Percentiles rank a stretch among this genome's conserved stretches.
phyloP scores from a whole-genome alignment of 306 rosid genomes.

The Fagus crenata region DNA sequence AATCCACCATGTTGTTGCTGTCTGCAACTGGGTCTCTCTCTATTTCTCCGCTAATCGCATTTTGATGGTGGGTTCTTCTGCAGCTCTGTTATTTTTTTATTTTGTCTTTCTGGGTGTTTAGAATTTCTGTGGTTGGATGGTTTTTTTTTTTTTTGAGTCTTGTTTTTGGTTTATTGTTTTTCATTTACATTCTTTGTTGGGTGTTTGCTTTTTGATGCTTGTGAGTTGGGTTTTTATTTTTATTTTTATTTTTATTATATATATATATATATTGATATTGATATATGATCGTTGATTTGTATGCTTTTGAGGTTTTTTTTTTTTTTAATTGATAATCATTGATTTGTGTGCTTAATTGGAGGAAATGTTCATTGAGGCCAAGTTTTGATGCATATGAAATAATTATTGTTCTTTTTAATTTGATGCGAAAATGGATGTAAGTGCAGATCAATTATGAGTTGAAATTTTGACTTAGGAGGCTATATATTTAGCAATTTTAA shows the following conservation, averaged over 20 bases:
- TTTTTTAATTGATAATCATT: conserved; percentile 2
- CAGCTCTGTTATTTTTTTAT: background rate
- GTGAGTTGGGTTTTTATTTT: background rate
- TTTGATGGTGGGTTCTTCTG: background rate
- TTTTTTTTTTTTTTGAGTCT: background rate
- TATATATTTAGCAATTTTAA: background rate
- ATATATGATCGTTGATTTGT: background rate
- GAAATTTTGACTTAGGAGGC: background rate
- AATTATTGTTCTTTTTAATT: background rate
- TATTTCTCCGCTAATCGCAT: background rate
- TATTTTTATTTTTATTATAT: no score
- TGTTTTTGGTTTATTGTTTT: background rate
- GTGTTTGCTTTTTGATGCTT: background rate
- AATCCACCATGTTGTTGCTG: background rate
- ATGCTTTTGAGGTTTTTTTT: background rate
- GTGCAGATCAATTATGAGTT: background rate
- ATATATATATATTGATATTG: background rate
- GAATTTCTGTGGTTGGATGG: no score
- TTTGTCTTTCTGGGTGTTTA: background rate
- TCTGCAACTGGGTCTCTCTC: conserved; percentile 4
- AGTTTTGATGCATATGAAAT: background rate
- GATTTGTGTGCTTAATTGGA: conserved; percentile 5
- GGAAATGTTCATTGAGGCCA: background rate
- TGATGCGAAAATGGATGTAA: background rate
- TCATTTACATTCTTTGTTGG: background rate